A percentile compares a stretch with the other conserved stretches of the same genome.
phyloP scores from a whole-genome alignment of 1,284 basidiomycete species.

The Volvariella volvacea region DNA sequence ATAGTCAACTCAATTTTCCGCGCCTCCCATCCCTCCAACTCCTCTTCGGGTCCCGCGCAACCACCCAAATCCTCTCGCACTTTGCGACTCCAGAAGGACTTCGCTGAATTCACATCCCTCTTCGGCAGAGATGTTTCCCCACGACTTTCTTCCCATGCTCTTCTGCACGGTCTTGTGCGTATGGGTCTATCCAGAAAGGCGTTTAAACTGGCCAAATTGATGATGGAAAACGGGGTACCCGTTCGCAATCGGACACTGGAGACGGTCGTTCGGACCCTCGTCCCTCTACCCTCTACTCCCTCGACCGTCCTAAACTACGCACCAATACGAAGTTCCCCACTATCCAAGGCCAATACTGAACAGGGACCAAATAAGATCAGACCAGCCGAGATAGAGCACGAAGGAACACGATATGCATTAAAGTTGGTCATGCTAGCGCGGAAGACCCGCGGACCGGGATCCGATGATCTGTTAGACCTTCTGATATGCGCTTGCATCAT shows the following conservation, averaged over 20 bases:
- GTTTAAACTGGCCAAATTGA: constrained; percentile 36
- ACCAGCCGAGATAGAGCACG: constrained; percentile 20
- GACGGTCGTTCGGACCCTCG: constrained; percentile 32
- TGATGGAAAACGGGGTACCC: constrained; percentile 46
- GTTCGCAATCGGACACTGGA: constrained; percentile 43
- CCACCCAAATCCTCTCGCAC: constrained; percentile 14
- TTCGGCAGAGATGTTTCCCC: constrained; percentile 47
- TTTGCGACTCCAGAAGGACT: constrained; percentile 14
- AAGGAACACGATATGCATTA: constrained; percentile 41
- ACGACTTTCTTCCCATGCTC: constrained; percentile 50
- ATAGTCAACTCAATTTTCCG: constrained; percentile 52
- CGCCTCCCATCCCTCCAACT: constrained; percentile 23
- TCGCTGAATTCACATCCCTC: constrained; percentile 32
- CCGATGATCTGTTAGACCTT: constrained; percentile 50
- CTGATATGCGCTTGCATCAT: constrained; percentile 59
- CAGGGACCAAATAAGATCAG: constrained; percentile 17
- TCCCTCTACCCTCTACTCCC: constrained; percentile 10
- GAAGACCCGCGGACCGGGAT: constrained; percentile 45
- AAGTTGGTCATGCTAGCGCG: constrained; percentile 47
- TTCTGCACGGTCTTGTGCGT: constrained; percentile 59
- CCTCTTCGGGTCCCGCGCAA: constrained; percentile 9
- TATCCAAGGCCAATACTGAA: constrained; percentile 11
- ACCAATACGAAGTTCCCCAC: constrained; percentile 3
- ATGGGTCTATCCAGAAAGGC: constrained; percentile 41
- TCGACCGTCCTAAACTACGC: constrained; percentile 2